Percentiles rank a stretch among this genome's conserved stretches.
Evolutionary conservation across 257 asterid species (phyloP).

Genomic region (Ballota nigra): DNA sequence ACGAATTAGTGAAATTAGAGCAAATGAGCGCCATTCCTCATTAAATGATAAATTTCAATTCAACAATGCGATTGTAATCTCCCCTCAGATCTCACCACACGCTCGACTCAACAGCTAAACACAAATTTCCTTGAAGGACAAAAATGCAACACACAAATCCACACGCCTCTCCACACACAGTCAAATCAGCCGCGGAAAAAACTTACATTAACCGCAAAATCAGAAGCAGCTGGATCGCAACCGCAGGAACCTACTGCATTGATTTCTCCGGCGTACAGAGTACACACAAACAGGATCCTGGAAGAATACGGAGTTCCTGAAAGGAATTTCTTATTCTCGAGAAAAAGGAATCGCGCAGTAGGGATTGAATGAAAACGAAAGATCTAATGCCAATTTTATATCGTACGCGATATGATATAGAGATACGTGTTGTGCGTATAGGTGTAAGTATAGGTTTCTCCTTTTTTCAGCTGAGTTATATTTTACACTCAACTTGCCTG

Average conservation of each 20-base stretch:
- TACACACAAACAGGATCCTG: slow-evolving; percentile 18
- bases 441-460: slow-evolving; percentile 5
- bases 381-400: slow-evolving; percentile 24
- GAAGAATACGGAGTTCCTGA: slow-evolving; percentile 10
- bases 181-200: not conserved
- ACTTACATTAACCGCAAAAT: slow-evolving; percentile 31
- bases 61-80: slow-evolving; percentile 23
- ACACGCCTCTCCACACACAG: slow-evolving; percentile 9
- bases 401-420: not conserved
- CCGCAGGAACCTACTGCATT: slow-evolving; percentile 26
- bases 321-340: slow-evolving; percentile 17
- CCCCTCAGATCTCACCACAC: slow-evolving; percentile 35
- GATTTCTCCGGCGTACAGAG: slow-evolving; percentile 22
- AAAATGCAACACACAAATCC: slow-evolving; percentile 18
- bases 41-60: not conserved
- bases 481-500: slow-evolving; percentile 11
- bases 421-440: not conserved
- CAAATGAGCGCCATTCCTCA: not conserved
- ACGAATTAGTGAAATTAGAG: not conserved
- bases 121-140: not conserved
- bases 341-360: slow-evolving; percentile 17
- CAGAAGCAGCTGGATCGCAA: slow-evolving; percentile 35
- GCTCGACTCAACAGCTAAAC: slow-evolving; percentile 11
- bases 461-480: not conserved
- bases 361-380: slow-evolving; percentile 38